Conservation (phyloP, 2,329 filamentous ascomycete species). For the Ramularia endophylla region DNA sequence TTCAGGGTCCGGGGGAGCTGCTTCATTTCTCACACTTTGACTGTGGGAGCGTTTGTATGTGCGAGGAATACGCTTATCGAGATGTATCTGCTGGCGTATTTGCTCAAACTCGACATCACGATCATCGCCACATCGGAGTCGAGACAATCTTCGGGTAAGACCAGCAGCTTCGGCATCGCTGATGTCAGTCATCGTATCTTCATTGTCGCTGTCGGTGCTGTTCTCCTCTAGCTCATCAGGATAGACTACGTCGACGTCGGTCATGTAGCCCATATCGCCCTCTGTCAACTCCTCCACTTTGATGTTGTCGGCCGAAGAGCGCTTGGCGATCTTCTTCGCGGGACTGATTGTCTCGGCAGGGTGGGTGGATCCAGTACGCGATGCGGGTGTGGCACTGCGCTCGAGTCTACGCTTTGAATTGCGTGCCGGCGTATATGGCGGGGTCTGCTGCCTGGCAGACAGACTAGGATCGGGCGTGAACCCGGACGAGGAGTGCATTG, state of each 20-base stretch:
- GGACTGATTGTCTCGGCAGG: constrained; percentile 31
- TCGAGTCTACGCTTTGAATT: constrained; percentile 19
- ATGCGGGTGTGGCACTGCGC: constrained; percentile 28
- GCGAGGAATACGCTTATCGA: constrained; percentile 33
- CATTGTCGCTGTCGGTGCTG: constrained; percentile 18
- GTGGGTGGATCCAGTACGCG: constrained; percentile 30
- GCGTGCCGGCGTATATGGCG: constrained; percentile 25
- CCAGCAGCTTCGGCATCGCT: constrained; percentile 16
- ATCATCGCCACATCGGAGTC: constrained; percentile 19
- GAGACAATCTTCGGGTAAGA: constrained; percentile 17
- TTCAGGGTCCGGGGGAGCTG: constrained; percentile 38
- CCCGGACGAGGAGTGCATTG: constrained; percentile 20
- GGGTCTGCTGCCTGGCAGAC: constrained; percentile 23
- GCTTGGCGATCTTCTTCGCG: constrained; percentile 24
- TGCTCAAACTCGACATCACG: constrained; percentile 21
- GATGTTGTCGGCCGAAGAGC: constrained; percentile 26
- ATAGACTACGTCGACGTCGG: constrained; percentile 38
- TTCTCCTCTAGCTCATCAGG: constrained; percentile 35
- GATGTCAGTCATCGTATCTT: constrained; percentile 27
- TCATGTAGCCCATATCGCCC: constrained; percentile 33
- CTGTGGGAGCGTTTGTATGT: constrained; percentile 43
- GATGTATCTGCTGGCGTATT: constrained; percentile 32
- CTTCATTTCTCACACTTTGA: constrained; percentile 41
- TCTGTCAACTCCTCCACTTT: constrained; percentile 39
- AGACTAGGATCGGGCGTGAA: constrained; percentile 21